Evolutionary conservation across 2,329 filamentous ascomycete species (phyloP).

Genomic region (Cladosporium sp.): DNA sequence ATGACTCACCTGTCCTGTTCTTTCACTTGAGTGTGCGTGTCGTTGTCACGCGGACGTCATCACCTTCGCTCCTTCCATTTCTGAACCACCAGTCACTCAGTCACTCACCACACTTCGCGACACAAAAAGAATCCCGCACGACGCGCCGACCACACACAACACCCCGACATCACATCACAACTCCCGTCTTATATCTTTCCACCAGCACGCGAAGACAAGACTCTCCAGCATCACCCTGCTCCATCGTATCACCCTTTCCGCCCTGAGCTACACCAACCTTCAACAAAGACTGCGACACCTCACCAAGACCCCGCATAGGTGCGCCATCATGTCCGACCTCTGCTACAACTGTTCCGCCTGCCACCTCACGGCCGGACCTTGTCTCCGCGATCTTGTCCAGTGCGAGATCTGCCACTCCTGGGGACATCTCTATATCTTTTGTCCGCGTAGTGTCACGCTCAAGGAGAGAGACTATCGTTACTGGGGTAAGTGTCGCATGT

Average conservation of each 20-base stretch:
- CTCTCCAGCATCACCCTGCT: not conserved
- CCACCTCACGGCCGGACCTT: constrained; percentile 26
- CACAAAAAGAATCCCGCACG: constrained; percentile 1
- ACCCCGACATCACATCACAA: not conserved
- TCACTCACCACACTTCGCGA: not conserved
- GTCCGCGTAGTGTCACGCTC: constrained; percentile 22
- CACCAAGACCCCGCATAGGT: not conserved
- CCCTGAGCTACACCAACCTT: not conserved
- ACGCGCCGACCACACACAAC: not conserved
- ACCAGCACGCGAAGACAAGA: not conserved
- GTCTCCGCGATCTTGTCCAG: constrained; percentile 20
- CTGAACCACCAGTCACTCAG: not conserved
- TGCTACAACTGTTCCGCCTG: constrained; percentile 30
- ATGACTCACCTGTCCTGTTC: not conserved
- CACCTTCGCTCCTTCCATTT: constrained; percentile 12
- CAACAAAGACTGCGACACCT: not conserved
- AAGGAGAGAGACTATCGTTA: constrained; percentile 19
- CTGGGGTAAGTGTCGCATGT: constrained; percentile 18
- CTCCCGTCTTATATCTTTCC: not conserved
- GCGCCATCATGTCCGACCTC: constrained; percentile 27
- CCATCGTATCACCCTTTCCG: not conserved
- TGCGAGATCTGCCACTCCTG: constrained; percentile 25
- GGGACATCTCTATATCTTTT: constrained; percentile 27
- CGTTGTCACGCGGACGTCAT: not conserved
- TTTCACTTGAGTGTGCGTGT: not conserved